A percentile compares a stretch with the other conserved stretches of the same genome.
Evolutionary conservation across 2,329 filamentous ascomycete species (phyloP).

Genomic region (Fusarium ramigenum): DNA sequence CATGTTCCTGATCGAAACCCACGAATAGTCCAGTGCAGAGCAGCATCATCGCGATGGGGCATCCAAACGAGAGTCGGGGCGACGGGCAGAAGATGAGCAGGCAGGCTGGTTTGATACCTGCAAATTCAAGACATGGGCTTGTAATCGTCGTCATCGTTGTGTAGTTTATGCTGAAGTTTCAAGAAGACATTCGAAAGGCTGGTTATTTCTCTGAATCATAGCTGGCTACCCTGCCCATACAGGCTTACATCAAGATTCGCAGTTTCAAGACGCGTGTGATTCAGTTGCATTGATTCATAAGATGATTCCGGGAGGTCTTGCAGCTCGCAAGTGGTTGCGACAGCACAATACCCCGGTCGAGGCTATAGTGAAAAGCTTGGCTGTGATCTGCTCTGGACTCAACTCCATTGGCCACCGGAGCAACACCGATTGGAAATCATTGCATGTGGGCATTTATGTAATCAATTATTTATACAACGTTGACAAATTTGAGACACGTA

Average conservation of each 20-base stretch:
- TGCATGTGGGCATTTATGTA: constrained; percentile 2
- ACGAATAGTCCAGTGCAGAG: background rate
- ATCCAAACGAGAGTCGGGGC: background rate
- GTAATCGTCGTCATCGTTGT: constrained; percentile 5
- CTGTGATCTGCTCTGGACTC: constrained; percentile 1
- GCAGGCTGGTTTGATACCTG: background rate
- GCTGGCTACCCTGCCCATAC: background rate
- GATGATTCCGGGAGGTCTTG: background rate
- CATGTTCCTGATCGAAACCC: constrained; percentile 6
- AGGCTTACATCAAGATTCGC: background rate
- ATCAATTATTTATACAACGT: background rate
- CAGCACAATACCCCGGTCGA: background rate
- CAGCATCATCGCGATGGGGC: background rate
- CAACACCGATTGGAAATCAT: background rate
- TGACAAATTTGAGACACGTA: constrained; percentile 9
- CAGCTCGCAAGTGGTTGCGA: background rate
- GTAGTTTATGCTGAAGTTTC: background rate
- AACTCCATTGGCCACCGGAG: background rate
- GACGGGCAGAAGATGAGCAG: background rate
- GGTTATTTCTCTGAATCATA: background rate
- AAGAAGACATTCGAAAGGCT: background rate
- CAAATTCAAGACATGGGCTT: background rate
- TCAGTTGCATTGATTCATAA: background rate
- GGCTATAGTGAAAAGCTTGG: background rate
- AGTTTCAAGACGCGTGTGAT: background rate